These are phyloP conservation scores for Coemansia sp. DNA, from an alignment of 192 early-diverging fungal genomes.

Conservation along the genomic window DNA sequence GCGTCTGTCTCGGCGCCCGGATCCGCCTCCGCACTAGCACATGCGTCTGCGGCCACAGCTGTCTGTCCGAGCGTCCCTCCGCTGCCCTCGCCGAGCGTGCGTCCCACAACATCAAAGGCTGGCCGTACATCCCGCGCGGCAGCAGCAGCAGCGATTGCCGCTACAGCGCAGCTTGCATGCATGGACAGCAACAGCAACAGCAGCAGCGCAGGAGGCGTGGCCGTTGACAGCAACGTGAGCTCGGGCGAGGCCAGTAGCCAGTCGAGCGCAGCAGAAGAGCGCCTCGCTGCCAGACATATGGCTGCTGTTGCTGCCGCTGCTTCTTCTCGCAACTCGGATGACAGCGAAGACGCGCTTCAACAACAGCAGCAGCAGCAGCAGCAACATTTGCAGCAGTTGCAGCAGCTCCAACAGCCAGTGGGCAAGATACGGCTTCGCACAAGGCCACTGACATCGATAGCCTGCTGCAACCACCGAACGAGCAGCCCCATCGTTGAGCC, in stretches of 20 bases:
- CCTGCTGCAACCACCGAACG: conserved; percentile 14
- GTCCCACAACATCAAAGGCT: neutral
- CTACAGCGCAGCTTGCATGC: conserved; percentile 30
- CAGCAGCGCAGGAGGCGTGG: neutral
- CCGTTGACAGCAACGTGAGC: neutral
- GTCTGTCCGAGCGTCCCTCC: conserved; percentile 8
- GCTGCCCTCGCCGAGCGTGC: conserved; percentile 4
- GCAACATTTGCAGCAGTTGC: conserved; percentile 12
- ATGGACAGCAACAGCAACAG: conserved; percentile 10
- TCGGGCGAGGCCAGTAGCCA: conserved; percentile 6
- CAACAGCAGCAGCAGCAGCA: conserved; percentile 8
- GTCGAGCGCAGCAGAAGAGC: conserved; percentile 12
- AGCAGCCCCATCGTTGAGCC: conserved; percentile 22
- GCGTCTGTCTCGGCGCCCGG: neutral
- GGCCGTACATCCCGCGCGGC: conserved; percentile 23
- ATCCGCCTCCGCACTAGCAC: neutral
- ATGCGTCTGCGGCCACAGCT: conserved; percentile 2
- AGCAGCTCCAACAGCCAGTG: conserved; percentile 6
- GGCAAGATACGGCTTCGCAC: conserved; percentile 47
- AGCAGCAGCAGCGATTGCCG: conserved; percentile 28
- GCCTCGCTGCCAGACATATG: neutral
- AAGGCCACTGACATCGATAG: conserved; percentile 39
- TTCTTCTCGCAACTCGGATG: neutral
- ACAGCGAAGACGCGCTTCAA: neutral
- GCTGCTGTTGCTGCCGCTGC: neutral